Evolutionary conservation across 495 filamentous ascomycete genomes (phyloP).

Genomic region (Talaromyces proteolyticus): DNA sequence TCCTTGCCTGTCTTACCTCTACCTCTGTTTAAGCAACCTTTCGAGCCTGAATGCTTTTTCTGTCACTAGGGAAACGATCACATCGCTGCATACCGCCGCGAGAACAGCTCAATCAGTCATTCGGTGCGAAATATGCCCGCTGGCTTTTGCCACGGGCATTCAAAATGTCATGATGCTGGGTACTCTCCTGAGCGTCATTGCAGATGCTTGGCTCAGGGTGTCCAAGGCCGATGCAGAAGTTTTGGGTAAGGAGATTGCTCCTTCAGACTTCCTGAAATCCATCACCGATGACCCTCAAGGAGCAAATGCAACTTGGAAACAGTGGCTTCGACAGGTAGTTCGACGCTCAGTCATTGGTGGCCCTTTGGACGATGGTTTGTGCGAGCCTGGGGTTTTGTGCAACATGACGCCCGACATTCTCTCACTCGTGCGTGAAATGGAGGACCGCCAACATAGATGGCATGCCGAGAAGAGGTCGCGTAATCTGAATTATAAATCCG

Average conservation of each 20-base stretch:
- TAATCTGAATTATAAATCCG: constrained; percentile 12
- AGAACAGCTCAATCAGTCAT: constrained; percentile 51
- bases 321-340: constrained; percentile 34
- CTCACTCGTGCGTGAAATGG: constrained; percentile 32
- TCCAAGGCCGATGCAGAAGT: constrained; percentile 26
- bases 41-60: constrained; percentile 36
- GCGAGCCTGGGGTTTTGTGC: constrained; percentile 11
- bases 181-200: constrained; percentile 56
- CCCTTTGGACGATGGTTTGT: constrained; percentile 12
- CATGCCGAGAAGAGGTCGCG: constrained; percentile 22
- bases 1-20: constrained; percentile 39
- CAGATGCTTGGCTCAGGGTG: constrained; percentile 48
- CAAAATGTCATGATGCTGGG: constrained; percentile 66
- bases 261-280: constrained; percentile 22
- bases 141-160: constrained; percentile 36
- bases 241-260: constrained; percentile 29
- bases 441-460: constrained; percentile 35
- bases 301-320: constrained; percentile 24
- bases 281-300: constrained; percentile 20
- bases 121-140: constrained; percentile 52
- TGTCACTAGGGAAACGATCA: constrained; percentile 41
- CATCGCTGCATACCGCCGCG: constrained; percentile 51
- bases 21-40: constrained; percentile 39
- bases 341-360: constrained; percentile 32
- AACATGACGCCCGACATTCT: constrained; percentile 24